Percentiles rank a stretch among this genome's conserved stretches.
Conservation (phyloP, 2,329 filamentous ascomycete genomes). For the Diplodia corticola region DNA sequence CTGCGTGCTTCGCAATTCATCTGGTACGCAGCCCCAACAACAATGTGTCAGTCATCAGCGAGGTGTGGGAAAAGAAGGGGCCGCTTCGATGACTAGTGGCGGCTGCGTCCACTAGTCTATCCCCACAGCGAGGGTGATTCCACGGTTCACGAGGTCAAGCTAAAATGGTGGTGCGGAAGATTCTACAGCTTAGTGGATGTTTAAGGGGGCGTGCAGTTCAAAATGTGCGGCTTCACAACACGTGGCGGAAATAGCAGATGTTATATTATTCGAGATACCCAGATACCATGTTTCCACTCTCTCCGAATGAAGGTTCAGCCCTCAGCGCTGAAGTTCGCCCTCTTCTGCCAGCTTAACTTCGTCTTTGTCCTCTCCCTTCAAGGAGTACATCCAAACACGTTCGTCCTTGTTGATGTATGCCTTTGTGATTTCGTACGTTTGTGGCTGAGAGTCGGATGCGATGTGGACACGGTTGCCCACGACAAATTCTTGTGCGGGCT, state of each 20-base stretch:
- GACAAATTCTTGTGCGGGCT: slow-evolving; percentile 7
- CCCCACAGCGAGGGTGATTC: neutral
- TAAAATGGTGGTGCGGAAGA: neutral
- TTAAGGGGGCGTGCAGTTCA: neutral
- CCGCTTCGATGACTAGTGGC: neutral
- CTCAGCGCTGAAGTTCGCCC: neutral
- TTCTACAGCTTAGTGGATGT: neutral
- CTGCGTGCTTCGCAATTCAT: neutral
- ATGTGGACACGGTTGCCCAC: slow-evolving; percentile 1
- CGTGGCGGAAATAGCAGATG: neutral
- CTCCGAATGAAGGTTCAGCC: neutral
- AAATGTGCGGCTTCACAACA: neutral
- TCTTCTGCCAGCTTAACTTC: neutral
- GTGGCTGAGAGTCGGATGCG: neutral
- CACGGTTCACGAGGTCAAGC: neutral
- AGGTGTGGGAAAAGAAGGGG: neutral
- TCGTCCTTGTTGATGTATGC: slow-evolving; percentile 1
- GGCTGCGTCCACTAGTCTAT: neutral
- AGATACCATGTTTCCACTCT: neutral
- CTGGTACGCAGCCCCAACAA: neutral
- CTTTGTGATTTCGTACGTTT: neutral
- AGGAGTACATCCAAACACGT: slow-evolving; percentile 3
- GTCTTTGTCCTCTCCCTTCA: neutral
- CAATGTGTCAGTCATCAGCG: neutral
- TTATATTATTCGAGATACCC: slow-evolving; percentile 9